Base-by-base conservation (phyloP, 345 rosid genomes). In the Barbarea vulgaris region DNA sequence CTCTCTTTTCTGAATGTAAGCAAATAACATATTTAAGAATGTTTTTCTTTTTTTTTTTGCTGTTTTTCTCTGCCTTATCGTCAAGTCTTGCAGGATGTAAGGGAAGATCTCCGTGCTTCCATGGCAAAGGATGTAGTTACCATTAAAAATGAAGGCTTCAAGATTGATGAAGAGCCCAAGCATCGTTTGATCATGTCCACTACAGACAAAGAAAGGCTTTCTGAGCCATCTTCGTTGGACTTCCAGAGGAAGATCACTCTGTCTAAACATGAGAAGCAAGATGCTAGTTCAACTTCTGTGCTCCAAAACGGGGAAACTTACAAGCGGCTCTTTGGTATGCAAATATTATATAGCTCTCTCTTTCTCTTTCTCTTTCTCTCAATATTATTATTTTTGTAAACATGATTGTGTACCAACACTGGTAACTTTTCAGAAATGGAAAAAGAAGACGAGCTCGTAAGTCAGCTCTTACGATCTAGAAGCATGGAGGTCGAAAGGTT, bases 31-130 rank as follows among this genome's bases (percentile, higher is more conserved):
- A 28, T 30, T 4, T 39, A 10, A 47, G 15, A 48, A 41, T 28
- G n/a, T 22, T 58, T 18, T 58, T 22, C 3, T 51, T 61, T 7
- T 0, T 39, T 37, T 5, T 5, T 47, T 2, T 60, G 58, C 39
- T 41, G 53, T 30, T 37, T 33, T 55, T 56, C 81, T 72, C 62
- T 76, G 63, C 75, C 85, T 78, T 48, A 82, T 37, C 67, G 74
- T 80, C 48, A 44, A 25, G 42, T 60, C 33, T 69, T 84, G 77
- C 91, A 94, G 98, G 89, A 85, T 78, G 98, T 81, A 18, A 85
- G 97, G 79, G 98, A 90, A 72, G 96, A 87, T 62, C 96, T 94
- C 54, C 91, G 98, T 82, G 80, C 81, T 81, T 90, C 96, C 27
- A 91, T 94, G 98, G 97, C 97, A 67, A 91, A 87, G 74, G 98